Base-by-base conservation (phyloP, 106 monocot species). In the Allium sativum region DNA sequence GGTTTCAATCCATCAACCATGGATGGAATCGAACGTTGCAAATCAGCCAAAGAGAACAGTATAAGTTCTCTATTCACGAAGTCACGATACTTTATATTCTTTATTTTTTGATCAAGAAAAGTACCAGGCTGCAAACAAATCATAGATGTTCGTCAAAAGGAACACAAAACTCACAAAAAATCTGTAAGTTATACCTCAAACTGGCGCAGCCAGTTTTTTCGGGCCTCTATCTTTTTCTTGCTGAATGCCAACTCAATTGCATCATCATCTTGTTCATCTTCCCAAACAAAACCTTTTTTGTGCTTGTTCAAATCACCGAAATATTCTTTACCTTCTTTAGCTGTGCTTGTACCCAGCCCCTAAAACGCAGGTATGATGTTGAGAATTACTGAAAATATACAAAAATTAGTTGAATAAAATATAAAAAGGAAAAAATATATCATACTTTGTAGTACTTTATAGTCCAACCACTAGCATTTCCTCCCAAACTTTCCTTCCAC, bases 1-100 rank as follows among this genome's bases (percentile, higher is more conserved):
- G 94, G 94, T 64, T 95, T 95, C 18, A 95, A 67, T 21, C 94
- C 94, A 79, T 95, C 94, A 21, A 90, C 90, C 90, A 95, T 81
- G 15, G 94, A 90, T 31, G 94, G 90, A 55, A 95, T 95, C 0
- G 94, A 95, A 13, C 94, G 61, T 58, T 90, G 94, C 53, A 95
- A 76, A 79, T 95, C 94, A 0, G 94, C 94, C 83, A 86, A 72
- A 5, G 94, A 95, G 61, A 90, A 95, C 31, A 90, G 47, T 52
- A 95, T 98, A 7, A 98, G 66, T 60, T 98, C 98, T 71, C 87
- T 98, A 74, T 98, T 92, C 15, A 98, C 82, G 71, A 98, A 98
- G 44, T 98, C 98, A 55, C 84, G 91, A 62, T 98, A 98, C 58
- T 83, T 98, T 52, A 98, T 88, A 12, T 71, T 55, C 43, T 74